Conservation (phyloP, 148 eudicot genomes). For the Amaranthus cruentus region DNA sequence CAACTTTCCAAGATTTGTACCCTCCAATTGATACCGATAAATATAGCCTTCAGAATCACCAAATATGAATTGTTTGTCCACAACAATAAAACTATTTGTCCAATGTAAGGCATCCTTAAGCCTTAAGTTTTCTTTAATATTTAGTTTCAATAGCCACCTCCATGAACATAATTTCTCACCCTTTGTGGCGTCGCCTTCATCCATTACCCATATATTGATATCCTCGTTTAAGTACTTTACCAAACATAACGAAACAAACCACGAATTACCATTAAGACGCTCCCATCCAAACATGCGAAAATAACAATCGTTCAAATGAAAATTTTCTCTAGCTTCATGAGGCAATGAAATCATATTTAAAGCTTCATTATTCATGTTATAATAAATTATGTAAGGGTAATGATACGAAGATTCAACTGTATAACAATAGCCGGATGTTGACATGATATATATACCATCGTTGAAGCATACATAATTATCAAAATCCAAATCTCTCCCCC, state of each 20-base stretch:
- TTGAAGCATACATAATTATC: not conserved
- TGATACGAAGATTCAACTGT: not conserved
- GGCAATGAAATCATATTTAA: not conserved
- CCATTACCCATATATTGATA: not conserved
- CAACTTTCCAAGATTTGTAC: not conserved
- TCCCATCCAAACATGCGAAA: constrained; percentile 5
- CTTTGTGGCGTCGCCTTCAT: not conserved
- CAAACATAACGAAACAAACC: not conserved
- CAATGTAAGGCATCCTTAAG: not conserved
- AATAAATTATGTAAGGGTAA: not conserved
- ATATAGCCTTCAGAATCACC: not conserved
- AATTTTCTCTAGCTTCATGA: not conserved
- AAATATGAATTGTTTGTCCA: not conserved
- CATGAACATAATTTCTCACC: not conserved
- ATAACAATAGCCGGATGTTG: not conserved
- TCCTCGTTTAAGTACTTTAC: not conserved
- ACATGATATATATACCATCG: constrained; percentile 7
- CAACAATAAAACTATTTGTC: not conserved
- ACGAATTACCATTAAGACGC: not conserved
- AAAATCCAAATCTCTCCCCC: not conserved
- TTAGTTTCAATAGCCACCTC: not conserved
- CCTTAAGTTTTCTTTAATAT: not conserved
- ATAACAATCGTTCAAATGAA: not conserved
- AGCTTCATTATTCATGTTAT: not conserved
- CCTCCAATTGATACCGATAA: not conserved